Evolutionary conservation across 306 rosid genomes (phyloP).

Genomic region (Sechiopsis laciniata): DNA sequence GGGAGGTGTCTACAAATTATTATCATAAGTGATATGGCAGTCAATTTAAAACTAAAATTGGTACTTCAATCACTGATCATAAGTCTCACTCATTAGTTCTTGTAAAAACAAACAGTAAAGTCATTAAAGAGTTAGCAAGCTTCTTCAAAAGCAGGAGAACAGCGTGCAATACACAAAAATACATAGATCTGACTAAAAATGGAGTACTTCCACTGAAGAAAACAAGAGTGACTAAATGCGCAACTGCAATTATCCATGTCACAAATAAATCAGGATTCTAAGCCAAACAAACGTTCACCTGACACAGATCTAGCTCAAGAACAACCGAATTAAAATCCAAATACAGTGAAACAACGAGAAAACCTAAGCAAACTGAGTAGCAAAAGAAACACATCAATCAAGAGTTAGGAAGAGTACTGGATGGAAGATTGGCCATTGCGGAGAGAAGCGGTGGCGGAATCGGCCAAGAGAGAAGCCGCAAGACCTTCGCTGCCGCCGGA

Average conservation of each 20-base stretch:
- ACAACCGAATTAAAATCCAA: neutral
- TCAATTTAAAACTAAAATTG: neutral
- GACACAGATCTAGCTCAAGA: slow-evolving; percentile 14
- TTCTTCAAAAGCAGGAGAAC: neutral
- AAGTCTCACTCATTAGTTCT: neutral
- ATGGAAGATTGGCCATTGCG: slow-evolving; percentile 51
- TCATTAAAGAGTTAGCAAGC: too few relatives aligned
- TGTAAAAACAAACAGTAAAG: neutral
- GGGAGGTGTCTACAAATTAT: too few relatives aligned
- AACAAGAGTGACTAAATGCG: slow-evolving; percentile 1
- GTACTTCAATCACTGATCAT: neutral
- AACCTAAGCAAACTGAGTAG: too few relatives aligned
- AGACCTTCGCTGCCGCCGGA: slow-evolving; percentile 97
- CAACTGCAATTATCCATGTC: neutral
- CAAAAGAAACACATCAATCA: neutral
- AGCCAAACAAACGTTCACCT: slow-evolving; percentile 7
- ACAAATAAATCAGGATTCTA: neutral
- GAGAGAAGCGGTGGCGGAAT: slow-evolving; percentile 28
- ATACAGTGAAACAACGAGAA: neutral
- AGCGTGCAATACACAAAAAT: neutral
- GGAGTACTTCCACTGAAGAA: neutral
- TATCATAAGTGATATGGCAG: too few relatives aligned
- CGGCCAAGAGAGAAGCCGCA: slow-evolving; percentile 36
- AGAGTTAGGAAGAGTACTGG: slow-evolving; percentile 36
- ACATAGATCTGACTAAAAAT: neutral